Evolutionary conservation across 108 stramenopile genomes (phyloP).

Genomic region (Skeletonema tropicum): DNA sequence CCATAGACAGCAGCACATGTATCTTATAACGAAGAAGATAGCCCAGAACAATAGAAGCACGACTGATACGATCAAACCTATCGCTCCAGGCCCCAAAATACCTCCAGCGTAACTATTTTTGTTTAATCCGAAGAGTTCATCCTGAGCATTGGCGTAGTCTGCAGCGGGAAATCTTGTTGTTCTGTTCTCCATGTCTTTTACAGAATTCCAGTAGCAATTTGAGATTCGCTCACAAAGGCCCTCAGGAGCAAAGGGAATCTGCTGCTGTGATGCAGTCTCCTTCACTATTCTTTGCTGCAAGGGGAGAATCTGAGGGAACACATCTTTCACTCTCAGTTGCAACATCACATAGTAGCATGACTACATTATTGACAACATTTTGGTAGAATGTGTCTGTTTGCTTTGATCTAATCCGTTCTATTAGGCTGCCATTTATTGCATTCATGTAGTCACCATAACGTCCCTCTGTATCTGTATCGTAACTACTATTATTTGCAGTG

Average conservation of each 20-base stretch:
- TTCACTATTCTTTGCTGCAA: conserved; percentile 45
- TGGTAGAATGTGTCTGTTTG: conserved; percentile 44
- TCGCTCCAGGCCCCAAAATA: conserved; percentile 8
- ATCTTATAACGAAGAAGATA: conserved; percentile 45
- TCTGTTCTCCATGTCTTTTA: conserved; percentile 35
- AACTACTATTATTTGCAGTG: neutral
- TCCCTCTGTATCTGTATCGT: conserved; percentile 20
- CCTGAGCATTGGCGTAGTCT: conserved; percentile 28
- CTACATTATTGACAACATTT: conserved; percentile 35
- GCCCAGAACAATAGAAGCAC: conserved; percentile 41
- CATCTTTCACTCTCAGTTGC: conserved; percentile 38
- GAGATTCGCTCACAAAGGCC: conserved; percentile 51
- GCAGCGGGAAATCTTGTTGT: conserved; percentile 42
- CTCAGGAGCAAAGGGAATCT: conserved; percentile 27
- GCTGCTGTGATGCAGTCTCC: conserved; percentile 39
- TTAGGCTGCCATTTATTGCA: neutral
- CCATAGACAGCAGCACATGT: conserved; percentile 59
- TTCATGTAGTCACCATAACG: conserved; percentile 29
- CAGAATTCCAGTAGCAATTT: conserved; percentile 54
- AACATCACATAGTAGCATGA: conserved; percentile 49
- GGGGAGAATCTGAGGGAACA: conserved; percentile 27
- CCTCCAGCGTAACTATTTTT: conserved; percentile 34
- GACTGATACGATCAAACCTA: conserved; percentile 32
- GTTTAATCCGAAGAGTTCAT: conserved; percentile 14
- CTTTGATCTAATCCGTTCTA: conserved; percentile 20